Evolutionary conservation across 2,329 filamentous ascomycete genomes (phyloP), one percentile per base, ranked within the genome.

Genomic region (Neonectria magnoliae): DNA sequence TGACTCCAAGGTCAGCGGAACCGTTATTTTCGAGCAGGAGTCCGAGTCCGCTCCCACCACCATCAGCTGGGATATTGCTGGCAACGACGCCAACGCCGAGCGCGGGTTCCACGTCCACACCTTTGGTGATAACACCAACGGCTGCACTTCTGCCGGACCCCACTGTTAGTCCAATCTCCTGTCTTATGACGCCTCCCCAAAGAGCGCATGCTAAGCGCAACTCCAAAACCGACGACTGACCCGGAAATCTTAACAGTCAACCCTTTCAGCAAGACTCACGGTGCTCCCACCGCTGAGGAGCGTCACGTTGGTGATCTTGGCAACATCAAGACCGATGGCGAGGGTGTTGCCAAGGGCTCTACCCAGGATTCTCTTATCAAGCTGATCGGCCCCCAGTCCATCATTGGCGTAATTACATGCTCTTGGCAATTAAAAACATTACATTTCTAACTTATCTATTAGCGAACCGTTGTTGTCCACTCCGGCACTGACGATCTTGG

Each of bases 81-180:
- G 96, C 84, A 87, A 98, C 84, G 94, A 98, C 80, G 78, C 95
- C 84, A 97, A 97, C 82, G 94, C 96, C 79, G 89, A 97, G 90
- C 95, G 96, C 84, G 96, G 93, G 83, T 94, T 98, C 88, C 96
- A 99, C 88, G 91, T 99, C 79, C 96, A 99, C 87, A 93, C 96
- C 82, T 99, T 97, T 79, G 96, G 96, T 81, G 96, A 98, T 89
- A 98, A 98, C 89, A 98, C 96, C 88, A 99, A 99, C 85, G 96
- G 96, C 82, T 99, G 96, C 92, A 98, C 95, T 73, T 97, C 93
- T 73, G 96, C 96, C 73, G 96, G 96, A 59, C 95, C 96, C 83
- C 96, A 99, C 87, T 99, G 94, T 97, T 86, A 80, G 93, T 84
- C 14, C 14, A 50, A 41, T 41, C 57, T 50, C 51, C 41, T 58